A percentile compares a stretch with the other conserved stretches of the same genome.
Conservation (phyloP, 2,329 filamentous ascomycete genomes). For the Aspergillus spinulosporus region DNA sequence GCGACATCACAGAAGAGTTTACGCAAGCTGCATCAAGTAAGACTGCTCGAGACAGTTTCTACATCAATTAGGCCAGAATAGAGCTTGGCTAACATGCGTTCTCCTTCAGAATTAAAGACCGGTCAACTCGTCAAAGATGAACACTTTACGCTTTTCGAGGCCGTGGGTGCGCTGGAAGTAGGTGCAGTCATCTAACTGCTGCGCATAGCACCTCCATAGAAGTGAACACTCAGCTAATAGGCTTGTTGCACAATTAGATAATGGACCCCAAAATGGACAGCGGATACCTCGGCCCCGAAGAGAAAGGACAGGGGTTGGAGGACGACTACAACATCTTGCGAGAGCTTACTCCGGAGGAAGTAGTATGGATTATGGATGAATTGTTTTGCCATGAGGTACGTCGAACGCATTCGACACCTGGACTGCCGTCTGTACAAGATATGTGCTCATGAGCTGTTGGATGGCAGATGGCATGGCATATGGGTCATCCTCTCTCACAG, state of each 20-base stretch:
- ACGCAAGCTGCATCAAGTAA: constrained; percentile 54
- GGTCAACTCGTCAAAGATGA: constrained; percentile 93
- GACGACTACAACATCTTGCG: constrained; percentile 75
- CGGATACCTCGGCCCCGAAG: constrained; percentile 74
- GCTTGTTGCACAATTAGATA: constrained; percentile 61
- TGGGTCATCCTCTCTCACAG: constrained; percentile 92
- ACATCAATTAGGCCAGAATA: neutral
- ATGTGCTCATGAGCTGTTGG: constrained; percentile 13
- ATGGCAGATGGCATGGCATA: constrained; percentile 86
- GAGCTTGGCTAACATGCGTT: constrained; percentile 13
- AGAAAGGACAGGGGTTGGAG: constrained; percentile 65
- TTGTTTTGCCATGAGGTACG: constrained; percentile 81
- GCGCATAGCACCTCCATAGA: neutral
- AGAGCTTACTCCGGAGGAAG: constrained; percentile 70
- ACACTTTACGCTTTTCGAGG: constrained; percentile 89
- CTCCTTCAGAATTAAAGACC: constrained; percentile 63
- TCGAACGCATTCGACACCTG: neutral
- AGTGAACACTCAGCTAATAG: neutral
- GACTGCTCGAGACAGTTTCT: neutral
- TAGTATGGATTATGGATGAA: constrained; percentile 92
- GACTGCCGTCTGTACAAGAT: neutral
- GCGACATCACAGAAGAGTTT: constrained; percentile 60
- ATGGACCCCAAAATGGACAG: constrained; percentile 99
- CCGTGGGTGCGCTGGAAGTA: constrained; percentile 72
- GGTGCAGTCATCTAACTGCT: constrained; percentile 19